A percentile compares a stretch with the other conserved stretches of the same genome.
Evolutionary conservation across 352 stramenopile species (phyloP).

Genomic region (Pythium periplocum): DNA sequence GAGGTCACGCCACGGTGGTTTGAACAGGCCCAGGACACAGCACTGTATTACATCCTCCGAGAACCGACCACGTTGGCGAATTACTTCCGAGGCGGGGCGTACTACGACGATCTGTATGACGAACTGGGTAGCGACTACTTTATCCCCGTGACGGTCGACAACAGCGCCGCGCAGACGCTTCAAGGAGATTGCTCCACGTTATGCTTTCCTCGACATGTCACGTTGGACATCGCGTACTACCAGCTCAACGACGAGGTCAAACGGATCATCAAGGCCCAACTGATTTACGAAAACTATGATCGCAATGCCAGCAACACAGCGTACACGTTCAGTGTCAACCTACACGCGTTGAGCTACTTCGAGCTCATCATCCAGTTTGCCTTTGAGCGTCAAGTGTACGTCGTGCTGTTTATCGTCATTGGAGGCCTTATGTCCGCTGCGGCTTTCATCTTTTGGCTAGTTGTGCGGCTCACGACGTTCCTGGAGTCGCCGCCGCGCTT

Average conservation of each 20-base stretch:
- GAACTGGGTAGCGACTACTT: conserved; percentile 87
- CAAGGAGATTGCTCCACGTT: conserved; percentile 84
- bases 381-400: conserved; percentile 91
- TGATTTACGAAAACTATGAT: conserved; percentile 93
- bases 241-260: conserved; percentile 90
- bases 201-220: conserved; percentile 93
- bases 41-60: conserved; percentile 90
- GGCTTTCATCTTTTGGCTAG: conserved; percentile 85
- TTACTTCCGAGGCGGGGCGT: conserved; percentile 72
- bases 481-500: conserved; percentile 90
- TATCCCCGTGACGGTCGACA: conserved; percentile 92
- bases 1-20: conserved; percentile 96
- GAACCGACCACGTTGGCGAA: conserved; percentile 88
- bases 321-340: conserved; percentile 92
- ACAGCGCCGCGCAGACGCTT: conserved; percentile 60
- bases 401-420: conserved; percentile 92
- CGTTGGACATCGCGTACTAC: conserved; percentile 93
- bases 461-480: conserved; percentile 88
- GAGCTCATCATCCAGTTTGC: conserved; percentile 96
- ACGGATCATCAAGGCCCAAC: conserved; percentile 86
- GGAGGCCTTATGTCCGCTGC: conserved; percentile 80
- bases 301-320: conserved; percentile 72
- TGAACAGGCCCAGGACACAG: conserved; percentile 83
- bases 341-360: conserved; percentile 93
- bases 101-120: conserved; percentile 60